Percentiles rank a stretch among this genome's conserved stretches.
These are phyloP conservation scores for Ilyonectria destructans DNA, from an alignment of 2,329 filamentous ascomycete genomes.

Conservation along the genomic window DNA sequence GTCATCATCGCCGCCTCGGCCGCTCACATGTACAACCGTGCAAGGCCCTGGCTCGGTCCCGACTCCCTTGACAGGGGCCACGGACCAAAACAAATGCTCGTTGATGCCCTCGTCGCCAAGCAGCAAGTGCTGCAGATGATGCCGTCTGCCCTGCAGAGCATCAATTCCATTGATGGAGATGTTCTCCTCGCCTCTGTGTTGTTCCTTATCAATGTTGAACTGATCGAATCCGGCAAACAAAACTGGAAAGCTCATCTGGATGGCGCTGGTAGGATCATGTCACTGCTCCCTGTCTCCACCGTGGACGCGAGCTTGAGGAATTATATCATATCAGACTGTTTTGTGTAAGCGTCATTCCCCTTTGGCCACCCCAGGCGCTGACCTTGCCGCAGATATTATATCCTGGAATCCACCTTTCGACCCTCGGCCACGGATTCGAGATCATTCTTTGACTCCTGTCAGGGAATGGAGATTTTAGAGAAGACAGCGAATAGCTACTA, in stretches of 20 bases:
- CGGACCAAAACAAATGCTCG: slow-evolving; percentile 52
- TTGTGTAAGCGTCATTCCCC: slow-evolving; percentile 55
- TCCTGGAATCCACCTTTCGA: slow-evolving; percentile 63
- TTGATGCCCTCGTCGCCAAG: slow-evolving; percentile 64
- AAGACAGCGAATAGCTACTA: slow-evolving; percentile 64
- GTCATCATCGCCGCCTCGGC: slow-evolving; percentile 66
- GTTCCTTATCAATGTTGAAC: slow-evolving; percentile 67
- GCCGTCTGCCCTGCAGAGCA: slow-evolving; percentile 57
- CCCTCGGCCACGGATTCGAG: slow-evolving; percentile 51
- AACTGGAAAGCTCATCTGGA: slow-evolving; percentile 66
- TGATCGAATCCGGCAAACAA: slow-evolving; percentile 65
- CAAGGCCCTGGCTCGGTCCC: slow-evolving; percentile 53
- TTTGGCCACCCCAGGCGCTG: slow-evolving; percentile 17
- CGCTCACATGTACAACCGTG: slow-evolving; percentile 63
- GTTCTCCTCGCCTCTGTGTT: slow-evolving; percentile 63
- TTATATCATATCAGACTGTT: slow-evolving; percentile 65
- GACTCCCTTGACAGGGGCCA: slow-evolving; percentile 46
- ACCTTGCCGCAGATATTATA: slow-evolving; percentile 58
- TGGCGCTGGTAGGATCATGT: slow-evolving; percentile 62
- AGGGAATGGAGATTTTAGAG: slow-evolving; percentile 57
- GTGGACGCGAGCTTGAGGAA: slow-evolving; percentile 59
- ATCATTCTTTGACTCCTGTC: slow-evolving; percentile 56
- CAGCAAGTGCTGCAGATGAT: slow-evolving; percentile 62
- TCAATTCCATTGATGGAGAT: slow-evolving; percentile 57
- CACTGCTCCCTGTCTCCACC: slow-evolving; percentile 54